These are phyloP conservation scores for Chalciporus piperatus DNA, from an alignment of 768 basidiomycete genomes.

Conservation along the genomic window DNA sequence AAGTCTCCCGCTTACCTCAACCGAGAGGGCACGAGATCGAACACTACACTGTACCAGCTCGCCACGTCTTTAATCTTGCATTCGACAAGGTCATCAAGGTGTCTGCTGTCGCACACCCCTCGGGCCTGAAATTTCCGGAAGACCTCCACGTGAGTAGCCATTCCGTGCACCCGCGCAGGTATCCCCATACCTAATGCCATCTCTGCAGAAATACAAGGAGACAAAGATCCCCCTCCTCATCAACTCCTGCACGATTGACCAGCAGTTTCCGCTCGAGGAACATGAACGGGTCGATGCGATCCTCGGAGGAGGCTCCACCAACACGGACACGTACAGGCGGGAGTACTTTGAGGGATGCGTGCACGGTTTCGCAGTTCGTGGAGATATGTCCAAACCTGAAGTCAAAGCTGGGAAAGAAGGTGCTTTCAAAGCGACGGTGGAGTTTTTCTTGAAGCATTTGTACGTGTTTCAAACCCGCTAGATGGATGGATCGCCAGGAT, in stretches of 20 bases:
- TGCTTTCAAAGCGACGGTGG: slow-evolving; percentile 52
- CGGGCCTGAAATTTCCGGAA: slow-evolving; percentile 52
- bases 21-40: neutral
- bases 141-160: slow-evolving; percentile 52
- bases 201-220: slow-evolving; percentile 43
- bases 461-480: neutral
- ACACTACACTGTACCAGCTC: slow-evolving; percentile 30
- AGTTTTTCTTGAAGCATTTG: slow-evolving; percentile 43
- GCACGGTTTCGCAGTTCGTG: slow-evolving; percentile 55
- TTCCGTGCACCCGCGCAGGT: neutral
- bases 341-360: slow-evolving; percentile 46
- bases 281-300: slow-evolving; percentile 46
- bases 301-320: slow-evolving; percentile 45
- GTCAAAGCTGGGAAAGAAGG: slow-evolving; percentile 64
- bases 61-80: slow-evolving; percentile 61
- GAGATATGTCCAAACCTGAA: slow-evolving; percentile 44
- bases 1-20: slow-evolving; percentile 1
- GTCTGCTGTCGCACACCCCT: slow-evolving; percentile 56
- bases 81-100: slow-evolving; percentile 51
- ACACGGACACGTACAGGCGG: slow-evolving; percentile 48
- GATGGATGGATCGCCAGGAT: too few relatives aligned
- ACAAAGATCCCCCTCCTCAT: slow-evolving; percentile 57
- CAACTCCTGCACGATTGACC: slow-evolving; percentile 56
- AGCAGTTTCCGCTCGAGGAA: slow-evolving; percentile 45
- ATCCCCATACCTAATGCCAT: neutral